These are phyloP conservation scores for Magnusiomyces suaveolens DNA, from an alignment of 1,139 yeast genomes.

Conservation along the genomic window DNA sequence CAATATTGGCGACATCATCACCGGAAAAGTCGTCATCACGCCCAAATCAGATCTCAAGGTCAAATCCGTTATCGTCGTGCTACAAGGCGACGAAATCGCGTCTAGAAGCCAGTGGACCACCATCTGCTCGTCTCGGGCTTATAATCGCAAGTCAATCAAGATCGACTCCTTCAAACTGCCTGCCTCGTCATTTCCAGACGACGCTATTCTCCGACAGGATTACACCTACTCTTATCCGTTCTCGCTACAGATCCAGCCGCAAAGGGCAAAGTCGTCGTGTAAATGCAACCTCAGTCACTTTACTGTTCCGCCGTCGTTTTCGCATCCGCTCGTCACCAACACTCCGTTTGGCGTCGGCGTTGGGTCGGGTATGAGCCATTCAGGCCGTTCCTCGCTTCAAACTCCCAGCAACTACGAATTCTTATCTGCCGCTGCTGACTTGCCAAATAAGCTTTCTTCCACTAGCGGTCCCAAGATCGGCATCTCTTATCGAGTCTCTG, in stretches of 20 bases:
- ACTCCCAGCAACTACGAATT: neutral
- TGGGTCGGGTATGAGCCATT: neutral
- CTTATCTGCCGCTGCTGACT: neutral
- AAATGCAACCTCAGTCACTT: neutral
- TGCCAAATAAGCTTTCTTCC: neutral
- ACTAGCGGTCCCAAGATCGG: neutral
- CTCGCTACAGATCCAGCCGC: constrained; percentile 4
- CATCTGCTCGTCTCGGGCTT: neutral
- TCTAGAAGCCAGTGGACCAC: neutral
- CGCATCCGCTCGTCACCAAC: neutral
- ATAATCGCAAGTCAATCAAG: neutral
- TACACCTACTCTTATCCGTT: constrained; percentile 7
- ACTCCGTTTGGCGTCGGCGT: neutral
- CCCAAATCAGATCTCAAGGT: constrained; percentile 5
- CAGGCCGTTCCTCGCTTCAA: neutral
- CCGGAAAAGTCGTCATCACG: constrained; percentile 6
- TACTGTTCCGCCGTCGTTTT: neutral
- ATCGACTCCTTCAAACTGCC: constrained; percentile 1
- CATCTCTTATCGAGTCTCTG: neutral
- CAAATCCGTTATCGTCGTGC: constrained; percentile 3
- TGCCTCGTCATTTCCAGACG: constrained; percentile 2
- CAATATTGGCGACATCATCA: constrained; percentile 7
- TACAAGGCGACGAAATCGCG: constrained; percentile 8
- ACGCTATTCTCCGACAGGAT: neutral
- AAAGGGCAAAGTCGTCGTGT: neutral